A percentile compares a stretch with the other conserved stretches of the same genome.
Conservation (phyloP, 1,139 yeast genomes). For the Candida neerlandica region DNA sequence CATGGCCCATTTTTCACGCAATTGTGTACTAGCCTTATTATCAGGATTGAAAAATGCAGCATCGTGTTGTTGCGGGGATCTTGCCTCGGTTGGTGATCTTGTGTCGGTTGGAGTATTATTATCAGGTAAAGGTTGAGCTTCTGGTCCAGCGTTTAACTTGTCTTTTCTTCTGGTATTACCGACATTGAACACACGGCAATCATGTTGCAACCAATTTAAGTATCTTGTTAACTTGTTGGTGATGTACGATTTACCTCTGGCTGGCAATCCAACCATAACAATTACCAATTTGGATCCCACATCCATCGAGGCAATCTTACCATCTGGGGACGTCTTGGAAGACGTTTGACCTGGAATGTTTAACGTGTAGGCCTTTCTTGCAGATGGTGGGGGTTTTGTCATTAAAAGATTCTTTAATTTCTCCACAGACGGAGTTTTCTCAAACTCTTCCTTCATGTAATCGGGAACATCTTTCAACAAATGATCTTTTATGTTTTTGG, state of each 20-base stretch:
- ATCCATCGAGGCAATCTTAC: constrained; percentile 70
- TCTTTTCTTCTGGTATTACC: constrained; percentile 88
- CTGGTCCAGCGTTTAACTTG: constrained; percentile 71
- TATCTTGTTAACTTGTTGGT: constrained; percentile 88
- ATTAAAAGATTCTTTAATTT: constrained; percentile 39
- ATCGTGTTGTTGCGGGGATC: constrained; percentile 47
- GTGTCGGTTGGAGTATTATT: constrained; percentile 37
- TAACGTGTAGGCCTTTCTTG: constrained; percentile 69
- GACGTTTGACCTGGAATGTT: constrained; percentile 93
- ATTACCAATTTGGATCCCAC: constrained; percentile 84
- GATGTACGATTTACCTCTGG: constrained; percentile 89
- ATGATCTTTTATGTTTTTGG: constrained; percentile 21
- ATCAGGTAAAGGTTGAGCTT: constrained; percentile 71
- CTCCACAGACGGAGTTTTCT: constrained; percentile 47
- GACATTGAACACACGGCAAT: constrained; percentile 86
- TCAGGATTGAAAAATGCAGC: constrained; percentile 89
- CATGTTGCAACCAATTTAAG: constrained; percentile 90
- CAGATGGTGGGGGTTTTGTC: constrained; percentile 43
- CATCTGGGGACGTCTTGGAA: constrained; percentile 81
- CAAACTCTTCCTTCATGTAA: constrained; percentile 37
- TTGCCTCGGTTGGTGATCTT: constrained; percentile 12
- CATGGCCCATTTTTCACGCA: constrained; percentile 95
- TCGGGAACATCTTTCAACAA: constrained; percentile 38
- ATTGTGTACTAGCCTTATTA: constrained; percentile 61
- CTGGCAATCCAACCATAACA: constrained; percentile 94